phyloP scores from a whole-genome alignment of 345 rosid species.

The Gossypium turneri region DNA sequence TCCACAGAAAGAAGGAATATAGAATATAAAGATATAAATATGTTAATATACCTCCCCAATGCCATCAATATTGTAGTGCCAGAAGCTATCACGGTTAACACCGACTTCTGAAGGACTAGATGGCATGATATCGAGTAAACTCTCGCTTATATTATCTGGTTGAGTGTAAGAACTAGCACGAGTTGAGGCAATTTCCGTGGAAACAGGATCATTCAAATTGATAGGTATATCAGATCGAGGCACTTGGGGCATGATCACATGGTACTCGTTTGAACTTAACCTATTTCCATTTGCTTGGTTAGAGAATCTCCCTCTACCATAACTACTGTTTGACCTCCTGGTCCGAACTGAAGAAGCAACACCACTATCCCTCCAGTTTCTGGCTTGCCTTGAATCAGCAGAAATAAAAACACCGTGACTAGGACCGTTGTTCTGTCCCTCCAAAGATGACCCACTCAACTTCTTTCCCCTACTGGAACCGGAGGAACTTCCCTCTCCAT shows the following conservation, averaged over 20 bases:
- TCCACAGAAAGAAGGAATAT: not conserved
- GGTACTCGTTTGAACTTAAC: conserved; percentile 28
- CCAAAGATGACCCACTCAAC: conserved; percentile 37
- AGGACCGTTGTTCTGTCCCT: conserved; percentile 35
- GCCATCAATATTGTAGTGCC: conserved; percentile 61
- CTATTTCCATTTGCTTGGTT: conserved; percentile 44
- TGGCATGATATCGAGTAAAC: conserved; percentile 38
- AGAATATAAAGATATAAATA: not conserved
- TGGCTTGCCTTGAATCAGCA: conserved; percentile 56
- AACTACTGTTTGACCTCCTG: conserved; percentile 40
- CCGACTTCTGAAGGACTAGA: conserved; percentile 56
- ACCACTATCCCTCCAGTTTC: conserved; percentile 43
- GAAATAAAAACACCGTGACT: conserved; percentile 44
- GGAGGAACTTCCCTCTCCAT: conserved; percentile 67
- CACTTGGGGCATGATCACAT: conserved; percentile 30
- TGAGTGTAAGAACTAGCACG: conserved; percentile 26
- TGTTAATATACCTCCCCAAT: conserved; percentile 69
- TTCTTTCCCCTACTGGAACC: conserved; percentile 50
- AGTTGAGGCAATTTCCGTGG: conserved; percentile 29
- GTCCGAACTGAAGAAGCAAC: conserved; percentile 45
- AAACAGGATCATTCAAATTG: conserved; percentile 39
- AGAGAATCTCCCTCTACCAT: conserved; percentile 36
- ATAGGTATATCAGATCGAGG: conserved; percentile 40
- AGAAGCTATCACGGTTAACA: conserved; percentile 44
- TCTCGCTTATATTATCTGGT: conserved; percentile 35